A percentile compares a stretch with the other conserved stretches of the same genome.
phyloP scores from a whole-genome alignment of 2,329 filamentous ascomycete genomes.

The Pseudogymnoascus sp. region DNA sequence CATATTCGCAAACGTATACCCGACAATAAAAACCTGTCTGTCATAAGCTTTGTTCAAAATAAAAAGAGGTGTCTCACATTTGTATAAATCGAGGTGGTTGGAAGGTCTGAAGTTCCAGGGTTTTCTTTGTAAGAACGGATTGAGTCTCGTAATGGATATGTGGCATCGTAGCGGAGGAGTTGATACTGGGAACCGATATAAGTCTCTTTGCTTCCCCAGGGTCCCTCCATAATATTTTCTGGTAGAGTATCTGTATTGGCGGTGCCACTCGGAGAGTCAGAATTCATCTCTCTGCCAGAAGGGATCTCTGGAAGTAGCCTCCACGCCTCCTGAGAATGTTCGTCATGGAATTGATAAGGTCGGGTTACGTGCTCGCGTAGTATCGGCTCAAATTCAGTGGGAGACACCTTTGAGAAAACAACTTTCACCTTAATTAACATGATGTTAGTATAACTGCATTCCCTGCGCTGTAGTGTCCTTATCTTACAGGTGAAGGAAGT shows the following conservation, averaged over 20 bases:
- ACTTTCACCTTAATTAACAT: neutral
- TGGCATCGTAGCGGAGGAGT: conserved; percentile 65
- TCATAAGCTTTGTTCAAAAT: neutral
- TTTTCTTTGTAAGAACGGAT: conserved; percentile 46
- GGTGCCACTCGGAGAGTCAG: conserved; percentile 12
- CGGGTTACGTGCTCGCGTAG: neutral
- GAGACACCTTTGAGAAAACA: neutral
- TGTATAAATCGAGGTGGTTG: conserved; percentile 57
- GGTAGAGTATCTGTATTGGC: conserved; percentile 26
- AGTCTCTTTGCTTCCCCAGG: conserved; percentile 51
- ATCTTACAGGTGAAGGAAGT: neutral
- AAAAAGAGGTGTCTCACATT: conserved; percentile 39
- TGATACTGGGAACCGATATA: conserved; percentile 70
- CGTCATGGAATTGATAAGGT: neutral
- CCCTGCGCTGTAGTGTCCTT: neutral
- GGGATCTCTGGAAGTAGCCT: conserved; percentile 45
- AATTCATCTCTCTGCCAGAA: conserved; percentile 42
- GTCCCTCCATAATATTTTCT: conserved; percentile 44
- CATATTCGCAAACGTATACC: conserved; percentile 51
- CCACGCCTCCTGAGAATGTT: conserved; percentile 23
- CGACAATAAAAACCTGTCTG: conserved; percentile 54
- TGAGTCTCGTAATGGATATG: conserved; percentile 60
- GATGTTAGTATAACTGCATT: neutral
- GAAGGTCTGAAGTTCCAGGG: conserved; percentile 49
- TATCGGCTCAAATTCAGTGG: neutral